Evolutionary conservation across 495 filamentous ascomycete genomes (phyloP), one percentile per base, ranked within the genome.

Genomic region (Bombardia bombarda): DNA sequence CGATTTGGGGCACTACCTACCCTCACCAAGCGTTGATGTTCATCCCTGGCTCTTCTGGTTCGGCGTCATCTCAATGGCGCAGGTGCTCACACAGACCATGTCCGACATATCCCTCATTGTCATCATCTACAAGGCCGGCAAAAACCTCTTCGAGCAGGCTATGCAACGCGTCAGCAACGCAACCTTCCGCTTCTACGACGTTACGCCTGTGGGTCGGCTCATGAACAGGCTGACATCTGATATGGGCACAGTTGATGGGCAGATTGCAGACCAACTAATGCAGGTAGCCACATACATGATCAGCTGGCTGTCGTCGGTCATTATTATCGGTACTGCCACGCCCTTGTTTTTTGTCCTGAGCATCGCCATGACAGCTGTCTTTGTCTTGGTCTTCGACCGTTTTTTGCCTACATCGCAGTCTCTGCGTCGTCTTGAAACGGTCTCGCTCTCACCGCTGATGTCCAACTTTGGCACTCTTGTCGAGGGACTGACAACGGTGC

Each of bases 161-260:
- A 78, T 92, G 67, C 48, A 72, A 7, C 73, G 72, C 24, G 84
- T 90, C 42, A 80, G 77, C 52, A 73, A 81, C 57, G 84, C 86
- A 14, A 90, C 82, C 2, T 93, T 93, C 59, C 79, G 86, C 26
- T 93, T 86, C 60, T 89, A 88, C 66, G 87, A 93, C 58, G 76
- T 87, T 4, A 93, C 86, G 3, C 87, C 87, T 0, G 76, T 89
- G 16, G 86, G 87, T 0, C 74, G 86, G 18, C 65, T 94, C 50
- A 90, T 90, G 86, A 94, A 94, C 57, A 75, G 87, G 14, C 63
- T 94, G 42, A 90, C 85, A 0, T 84, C 82, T 3, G 87, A 94
- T 55, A 90, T 92, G 60, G 82, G 82, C 10, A 86, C 83, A 13
- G 66, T 90, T 7, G 87, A 94, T 58, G 86, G 86, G 0, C 79